Base-by-base conservation (phyloP, 306 rosid species). In the Rosa multiflora region DNA sequence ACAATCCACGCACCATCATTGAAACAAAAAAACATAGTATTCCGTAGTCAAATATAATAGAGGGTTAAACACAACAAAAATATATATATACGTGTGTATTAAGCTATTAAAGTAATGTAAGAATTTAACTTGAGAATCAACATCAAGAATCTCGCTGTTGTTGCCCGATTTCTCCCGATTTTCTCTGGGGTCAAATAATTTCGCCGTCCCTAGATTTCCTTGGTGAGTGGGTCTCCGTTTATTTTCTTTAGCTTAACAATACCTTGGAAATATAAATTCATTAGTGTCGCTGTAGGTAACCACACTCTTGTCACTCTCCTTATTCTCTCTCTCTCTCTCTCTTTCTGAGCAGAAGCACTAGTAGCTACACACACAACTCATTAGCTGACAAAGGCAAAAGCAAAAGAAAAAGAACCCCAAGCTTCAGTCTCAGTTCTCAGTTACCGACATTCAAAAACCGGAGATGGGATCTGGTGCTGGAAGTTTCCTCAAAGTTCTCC, bases 381-480 rank as follows among this genome's bases (percentile, higher is more conserved):
- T 66, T 37, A 66, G 71, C 71, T 66, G 39, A 46, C 55, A 78
- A 26, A 46, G 21, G 13, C 48, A 13, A 75, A 4, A 5, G 49
- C 56, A 51, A 39, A 20, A 53, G 20, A 20, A 5, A 46, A 8
- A 13, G 63, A 74, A 32, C 74, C 81, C 79, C 73, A 59, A 5
- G 51, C 56, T 66, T 67, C 52, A 35, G 67, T 74, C 72, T 59
- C 35, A 37, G 79, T 47, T 44, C 3, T n/a, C 15, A 48, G 44
- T 46, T 56, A 39, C 58, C 3, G 47, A 18, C 70, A 40, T 79
- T 76, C 73, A 48, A 37, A 76, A 29, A 69, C 85, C 82, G 58
- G 46, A 80, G 49, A 95, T 96, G 99, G 99, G 99, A 85, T 91
- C 98, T 78, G 93, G 96, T 0, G 87, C 96, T 5, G 96, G 88